Conservation (phyloP, 176 grass and related monocot species). For the Ampelocalamus luodianensis region DNA sequence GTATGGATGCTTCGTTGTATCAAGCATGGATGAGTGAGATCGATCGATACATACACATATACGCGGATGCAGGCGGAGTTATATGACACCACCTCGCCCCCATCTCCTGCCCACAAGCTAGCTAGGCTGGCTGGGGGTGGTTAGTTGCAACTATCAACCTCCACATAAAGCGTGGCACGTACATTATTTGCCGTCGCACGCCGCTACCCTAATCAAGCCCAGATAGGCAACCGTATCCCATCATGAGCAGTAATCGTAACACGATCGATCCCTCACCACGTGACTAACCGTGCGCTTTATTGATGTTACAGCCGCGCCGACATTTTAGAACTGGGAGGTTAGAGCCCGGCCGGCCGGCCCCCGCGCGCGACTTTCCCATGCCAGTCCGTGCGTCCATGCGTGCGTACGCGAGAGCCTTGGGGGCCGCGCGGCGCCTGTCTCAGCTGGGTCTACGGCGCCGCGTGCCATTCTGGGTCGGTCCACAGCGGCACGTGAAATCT, state of each 20-base stretch:
- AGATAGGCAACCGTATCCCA: background rate
- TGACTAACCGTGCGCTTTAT: conserved; percentile 14
- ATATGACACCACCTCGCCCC: conserved; percentile 31
- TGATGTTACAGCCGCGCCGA: conserved; percentile 38
- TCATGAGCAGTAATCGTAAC: background rate
- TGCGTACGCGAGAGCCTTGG: background rate
- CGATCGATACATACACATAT: background rate
- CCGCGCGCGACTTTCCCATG: background rate
- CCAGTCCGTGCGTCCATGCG: background rate
- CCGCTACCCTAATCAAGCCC: conserved; percentile 11
- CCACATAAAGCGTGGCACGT: background rate
- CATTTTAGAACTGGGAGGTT: conserved; percentile 21
- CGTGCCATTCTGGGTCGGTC: background rate
- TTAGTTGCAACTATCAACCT: conserved; percentile 34
- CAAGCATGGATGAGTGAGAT: background rate
- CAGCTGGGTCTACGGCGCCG: background rate
- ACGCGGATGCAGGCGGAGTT: background rate
- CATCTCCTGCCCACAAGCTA: conserved; percentile 37
- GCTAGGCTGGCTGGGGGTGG: background rate
- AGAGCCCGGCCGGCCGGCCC: background rate
- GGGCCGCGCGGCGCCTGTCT: background rate
- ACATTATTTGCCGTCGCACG: conserved; percentile 31
- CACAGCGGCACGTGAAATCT: conserved; percentile 18
- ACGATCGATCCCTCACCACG: background rate
- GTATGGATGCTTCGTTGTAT: background rate